These are phyloP conservation scores for Leccinellum albellum DNA, from an alignment of 768 basidiomycete species.

Conservation along the genomic window DNA sequence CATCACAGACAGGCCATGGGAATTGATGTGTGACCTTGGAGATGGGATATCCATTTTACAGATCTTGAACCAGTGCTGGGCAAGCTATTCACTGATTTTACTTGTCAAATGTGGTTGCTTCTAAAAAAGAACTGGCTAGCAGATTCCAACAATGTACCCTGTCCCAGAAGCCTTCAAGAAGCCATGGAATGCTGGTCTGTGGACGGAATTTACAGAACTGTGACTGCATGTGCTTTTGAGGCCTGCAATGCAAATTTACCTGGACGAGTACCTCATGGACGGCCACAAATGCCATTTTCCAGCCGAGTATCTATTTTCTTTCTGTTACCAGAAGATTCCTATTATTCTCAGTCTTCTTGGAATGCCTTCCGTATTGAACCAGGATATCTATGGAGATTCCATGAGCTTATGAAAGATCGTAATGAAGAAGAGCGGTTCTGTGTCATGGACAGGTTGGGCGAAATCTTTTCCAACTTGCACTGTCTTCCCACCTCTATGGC, in stretches of 20 bases:
- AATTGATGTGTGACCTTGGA: not conserved
- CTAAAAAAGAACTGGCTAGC: not conserved
- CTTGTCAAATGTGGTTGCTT: conserved; percentile 9
- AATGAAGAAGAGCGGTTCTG: not conserved
- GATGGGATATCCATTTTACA: not conserved
- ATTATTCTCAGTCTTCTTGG: not conserved
- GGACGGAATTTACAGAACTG: not conserved
- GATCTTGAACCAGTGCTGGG: not conserved
- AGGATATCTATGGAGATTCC: conserved; percentile 5
- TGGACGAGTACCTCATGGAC: not conserved
- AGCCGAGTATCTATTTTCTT: not conserved
- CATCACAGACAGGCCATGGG: not conserved
- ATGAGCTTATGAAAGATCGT: not conserved
- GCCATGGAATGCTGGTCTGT: not conserved
- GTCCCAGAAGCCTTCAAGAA: not conserved
- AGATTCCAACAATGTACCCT: not conserved
- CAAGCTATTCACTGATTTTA: not conserved
- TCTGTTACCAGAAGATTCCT: not conserved
- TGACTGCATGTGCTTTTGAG: not conserved
- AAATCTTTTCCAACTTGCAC: not conserved
- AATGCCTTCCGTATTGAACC: not conserved
- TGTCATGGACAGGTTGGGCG: not conserved
- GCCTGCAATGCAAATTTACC: conserved; percentile 5
- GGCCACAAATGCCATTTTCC: not conserved
- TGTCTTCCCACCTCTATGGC: not conserved